Base-by-base conservation (phyloP, 1,139 yeast species). In the Petasospora rhodanensis region DNA sequence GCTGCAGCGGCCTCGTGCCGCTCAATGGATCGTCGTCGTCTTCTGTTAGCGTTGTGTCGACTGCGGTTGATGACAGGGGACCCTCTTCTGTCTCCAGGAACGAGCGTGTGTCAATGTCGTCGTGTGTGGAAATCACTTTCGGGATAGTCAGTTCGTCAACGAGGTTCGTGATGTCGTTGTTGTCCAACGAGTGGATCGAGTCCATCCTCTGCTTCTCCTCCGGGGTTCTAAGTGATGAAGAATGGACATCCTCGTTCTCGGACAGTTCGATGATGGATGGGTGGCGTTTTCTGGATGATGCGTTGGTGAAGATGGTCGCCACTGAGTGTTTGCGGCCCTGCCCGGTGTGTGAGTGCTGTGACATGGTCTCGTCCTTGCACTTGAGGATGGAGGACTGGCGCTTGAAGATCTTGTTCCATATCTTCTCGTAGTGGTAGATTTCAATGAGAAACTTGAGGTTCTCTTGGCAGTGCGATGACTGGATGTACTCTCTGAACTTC, bases 381-480 rank as follows among this genome's bases (percentile, higher is more conserved):
- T 51, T 54, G 26, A 55, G 37, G 4, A 54, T 51, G 9, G 56
- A 51, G 18, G 48, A 51, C 25, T 55, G 47, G 26, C 56, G 43
- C 23, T 48, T 46, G 40, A 54, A 55, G n/a, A 51, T 38, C 24
- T 42, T 38, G 31, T 55, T 55, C 59, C 59, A 55, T 11, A 53
- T 45, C 37, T 56, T 55, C 42, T 67, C 72, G 47, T 70, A 70
- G 33, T 63, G 64, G 51, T 57, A 68, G 13, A 70, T 65, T 35
- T 67, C 70, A 6, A 70, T 57, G 25, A 71, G 51, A 42, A 71
- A 71, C 31, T 58, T 50, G 29, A 71, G 55, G 47, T 68, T 70
- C 49, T 71, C 77, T 39, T 58, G 59, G 46, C 72, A 66, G 43
- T 69, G 75, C 13, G 58, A 44, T 10, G 55, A 32, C 12, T 23